phyloP scores from a whole-genome alignment of 2,329 filamentous ascomycete species.

The Ascochyta lentis region DNA sequence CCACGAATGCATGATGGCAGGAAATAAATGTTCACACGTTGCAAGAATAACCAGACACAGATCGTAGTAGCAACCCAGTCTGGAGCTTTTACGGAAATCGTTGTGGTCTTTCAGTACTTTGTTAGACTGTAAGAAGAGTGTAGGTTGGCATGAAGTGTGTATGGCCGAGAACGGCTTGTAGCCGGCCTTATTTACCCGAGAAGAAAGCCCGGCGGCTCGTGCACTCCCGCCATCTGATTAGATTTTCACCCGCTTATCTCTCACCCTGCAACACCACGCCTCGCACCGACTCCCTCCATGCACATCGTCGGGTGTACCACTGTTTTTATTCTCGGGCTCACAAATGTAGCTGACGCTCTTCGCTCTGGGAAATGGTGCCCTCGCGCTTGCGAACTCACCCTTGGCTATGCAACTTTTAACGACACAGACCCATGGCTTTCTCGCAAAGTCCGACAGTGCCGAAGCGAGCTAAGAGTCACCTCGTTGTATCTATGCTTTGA shows the following conservation, averaged over 20 bases:
- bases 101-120: no score
- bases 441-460: constrained; percentile 36
- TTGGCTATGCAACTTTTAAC: constrained; percentile 43
- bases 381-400: constrained; percentile 35
- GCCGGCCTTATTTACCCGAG: not conserved
- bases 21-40: no score
- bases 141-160: no score
- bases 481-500: constrained; percentile 42
- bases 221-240: constrained; percentile 27
- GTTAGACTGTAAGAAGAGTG: no score
- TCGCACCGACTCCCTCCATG: constrained; percentile 18
- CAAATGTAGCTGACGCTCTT: constrained; percentile 21
- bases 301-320: constrained; percentile 18
- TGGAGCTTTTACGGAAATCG: no score
- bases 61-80: no score
- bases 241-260: constrained; percentile 29
- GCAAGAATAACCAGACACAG: no score
- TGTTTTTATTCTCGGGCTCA: constrained; percentile 14
- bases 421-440: constrained; percentile 37
- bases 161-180: not conserved
- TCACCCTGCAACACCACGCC: constrained; percentile 18
- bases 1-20: no score
- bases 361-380: constrained; percentile 38
- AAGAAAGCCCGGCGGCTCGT: not conserved
- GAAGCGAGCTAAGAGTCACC: constrained; percentile 31